A percentile compares a stretch with the other conserved stretches of the same genome.
These are phyloP conservation scores for Suillus decipiens DNA, from an alignment of 768 basidiomycete genomes.

Conservation along the genomic window DNA sequence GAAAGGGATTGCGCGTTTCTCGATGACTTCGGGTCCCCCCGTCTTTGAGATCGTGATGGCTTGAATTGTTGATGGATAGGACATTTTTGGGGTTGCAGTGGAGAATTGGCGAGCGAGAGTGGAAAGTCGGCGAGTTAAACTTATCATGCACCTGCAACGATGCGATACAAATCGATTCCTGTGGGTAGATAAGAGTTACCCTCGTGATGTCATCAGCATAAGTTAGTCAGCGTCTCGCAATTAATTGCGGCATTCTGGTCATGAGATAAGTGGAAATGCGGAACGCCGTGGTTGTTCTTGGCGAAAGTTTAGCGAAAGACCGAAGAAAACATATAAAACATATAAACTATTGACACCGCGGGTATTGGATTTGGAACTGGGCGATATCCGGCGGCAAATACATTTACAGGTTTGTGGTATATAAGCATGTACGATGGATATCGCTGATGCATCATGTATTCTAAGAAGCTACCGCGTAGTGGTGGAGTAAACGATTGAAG, in stretches of 20 bases:
- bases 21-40: slow-evolving; percentile 78
- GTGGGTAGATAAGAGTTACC: slow-evolving; percentile 1
- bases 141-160: slow-evolving; percentile 8
- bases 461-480: background rate
- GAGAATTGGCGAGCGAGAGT: slow-evolving; percentile 35
- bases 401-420: background rate
- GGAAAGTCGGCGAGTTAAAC: slow-evolving; percentile 21
- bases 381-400: background rate
- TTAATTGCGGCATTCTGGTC: slow-evolving; percentile 4
- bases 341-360: background rate
- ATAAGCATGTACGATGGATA: background rate
- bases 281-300: background rate
- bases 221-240: slow-evolving; percentile 10
- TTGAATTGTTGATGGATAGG: slow-evolving; percentile 61
- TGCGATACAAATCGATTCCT: background rate
- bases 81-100: slow-evolving; percentile 39
- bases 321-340: background rate
- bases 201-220: background rate
- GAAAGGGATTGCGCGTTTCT: slow-evolving; percentile 67
- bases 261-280: background rate
- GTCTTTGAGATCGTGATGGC: slow-evolving; percentile 72
- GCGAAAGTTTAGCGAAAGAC: background rate
- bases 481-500: background rate
- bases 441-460: background rate
- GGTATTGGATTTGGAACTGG: background rate